Base-by-base conservation (phyloP, 805 yeast species). In the Torulaspora quercuum region DNA sequence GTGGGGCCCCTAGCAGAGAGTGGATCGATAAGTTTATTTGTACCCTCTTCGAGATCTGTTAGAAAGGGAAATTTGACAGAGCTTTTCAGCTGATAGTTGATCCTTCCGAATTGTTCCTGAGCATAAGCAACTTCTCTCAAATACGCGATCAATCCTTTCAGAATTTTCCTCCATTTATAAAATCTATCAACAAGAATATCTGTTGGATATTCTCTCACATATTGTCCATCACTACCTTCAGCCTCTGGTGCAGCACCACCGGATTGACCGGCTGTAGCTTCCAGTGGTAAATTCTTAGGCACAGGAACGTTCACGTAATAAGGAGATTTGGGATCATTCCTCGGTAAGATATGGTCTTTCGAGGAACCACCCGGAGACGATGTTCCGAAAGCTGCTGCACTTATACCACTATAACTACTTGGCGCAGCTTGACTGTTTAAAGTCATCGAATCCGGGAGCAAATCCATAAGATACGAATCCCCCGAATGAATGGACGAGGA, bases 171-270 rank as follows among this genome's bases (percentile, higher is more conserved):
- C 95, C 95, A 87, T 10, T 88, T 80, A 40, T 77, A 73, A 59
- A 87, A 87, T 47, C 96, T 66, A 29, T 77, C 73, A 13, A 90
- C 88, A 42, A 87, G 66, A 7, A 82, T 73, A 44, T 86, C 95
- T 2, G 95, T 85, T 24, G 95, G 96, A 48, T 73, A 61, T 29
- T 61, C 66, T 32, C 58, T 57, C 10, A 59, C 62, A 29, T 42
- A 55, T 22, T 39, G 42, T 8, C 48, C 49, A 8, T 45, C 49
- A n/a, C 28, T 33, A 11, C 45, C 46, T 5, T 53, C 53, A 13
- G 37, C 46, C 20, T 43, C 42, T 11, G 32, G 35, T 3, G 29
- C 23, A 4, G 30, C 25, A n/a, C 21, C 19, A 6, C 38, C 24
- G 13, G 42, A 18, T 6, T 29, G 12, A 5, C 41, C 37, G 10